Percentiles rank a stretch among this genome's conserved stretches.
Conservation (phyloP, 305 asterid genomes). For the Rubia tinctorum region DNA sequence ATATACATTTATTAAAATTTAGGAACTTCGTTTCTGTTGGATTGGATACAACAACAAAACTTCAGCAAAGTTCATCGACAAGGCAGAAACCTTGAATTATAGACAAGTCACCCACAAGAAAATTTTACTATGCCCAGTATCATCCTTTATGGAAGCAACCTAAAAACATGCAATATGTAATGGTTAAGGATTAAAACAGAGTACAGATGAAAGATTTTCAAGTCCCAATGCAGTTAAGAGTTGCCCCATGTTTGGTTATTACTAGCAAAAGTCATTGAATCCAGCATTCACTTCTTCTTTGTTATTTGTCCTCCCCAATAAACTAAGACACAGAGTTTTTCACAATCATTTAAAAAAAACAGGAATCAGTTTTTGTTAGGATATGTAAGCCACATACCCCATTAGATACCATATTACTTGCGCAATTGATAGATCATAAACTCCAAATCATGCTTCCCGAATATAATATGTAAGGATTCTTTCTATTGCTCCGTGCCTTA, state of each 20-base stretch:
- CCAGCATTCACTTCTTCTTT: background rate
- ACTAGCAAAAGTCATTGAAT: background rate
- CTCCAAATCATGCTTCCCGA: background rate
- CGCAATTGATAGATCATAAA: background rate
- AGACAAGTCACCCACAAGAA: background rate
- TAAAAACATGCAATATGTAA: background rate
- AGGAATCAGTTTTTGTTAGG: background rate
- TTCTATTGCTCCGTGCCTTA: background rate
- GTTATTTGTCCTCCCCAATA: background rate
- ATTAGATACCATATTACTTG: background rate
- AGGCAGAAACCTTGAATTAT: background rate
- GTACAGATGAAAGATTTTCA: background rate
- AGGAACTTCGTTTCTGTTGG: background rate
- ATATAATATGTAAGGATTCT: background rate
- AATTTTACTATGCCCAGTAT: background rate
- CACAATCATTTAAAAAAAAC: background rate
- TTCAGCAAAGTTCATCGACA: slow-evolving; percentile 4
- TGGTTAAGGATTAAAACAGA: background rate
- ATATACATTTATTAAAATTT: background rate
- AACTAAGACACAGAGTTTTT: background rate
- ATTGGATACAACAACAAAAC: background rate
- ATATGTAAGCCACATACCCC: background rate
- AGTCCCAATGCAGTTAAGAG: background rate
- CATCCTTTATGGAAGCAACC: background rate
- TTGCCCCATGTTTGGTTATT: background rate